A percentile compares a stretch with the other conserved stretches of the same genome.
phyloP scores from a whole-genome alignment of 2,329 filamentous ascomycete genomes.

The Pyrenophora seminiperda region DNA sequence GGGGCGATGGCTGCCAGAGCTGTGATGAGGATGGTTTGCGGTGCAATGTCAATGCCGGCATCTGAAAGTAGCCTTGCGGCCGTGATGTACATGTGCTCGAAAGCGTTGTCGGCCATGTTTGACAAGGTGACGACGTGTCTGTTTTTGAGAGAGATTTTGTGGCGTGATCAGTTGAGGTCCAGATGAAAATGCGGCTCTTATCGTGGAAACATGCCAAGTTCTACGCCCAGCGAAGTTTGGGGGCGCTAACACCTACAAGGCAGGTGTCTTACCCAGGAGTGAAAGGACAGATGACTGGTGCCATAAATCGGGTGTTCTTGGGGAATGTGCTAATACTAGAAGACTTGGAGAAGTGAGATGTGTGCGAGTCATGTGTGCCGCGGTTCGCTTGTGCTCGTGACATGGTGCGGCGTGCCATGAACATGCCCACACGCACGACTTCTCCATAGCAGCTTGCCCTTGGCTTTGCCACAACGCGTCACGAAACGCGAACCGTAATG shows the following conservation, averaged over 20 bases:
- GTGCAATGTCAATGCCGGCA: slow-evolving; percentile 19
- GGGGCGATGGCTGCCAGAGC: slow-evolving; percentile 23
- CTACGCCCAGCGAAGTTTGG: slow-evolving; percentile 3
- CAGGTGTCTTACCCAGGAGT: slow-evolving; percentile 9
- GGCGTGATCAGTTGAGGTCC: slow-evolving; percentile 7
- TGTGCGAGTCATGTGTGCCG: slow-evolving; percentile 32
- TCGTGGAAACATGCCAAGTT: slow-evolving; percentile 20
- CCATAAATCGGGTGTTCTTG: not conserved
- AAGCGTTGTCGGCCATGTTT: slow-evolving; percentile 24
- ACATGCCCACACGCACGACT: slow-evolving; percentile 5
- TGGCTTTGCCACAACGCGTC: slow-evolving; percentile 3
- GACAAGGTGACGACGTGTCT: not conserved
- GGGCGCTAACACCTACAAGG: slow-evolving; percentile 18
- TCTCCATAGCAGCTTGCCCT: not conserved
- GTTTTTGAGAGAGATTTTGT: not conserved
- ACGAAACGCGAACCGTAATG: slow-evolving; percentile 25
- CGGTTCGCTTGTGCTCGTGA: slow-evolving; percentile 28
- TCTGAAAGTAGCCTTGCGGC: slow-evolving; percentile 16
- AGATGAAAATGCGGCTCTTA: slow-evolving; percentile 17
- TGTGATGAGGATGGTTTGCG: slow-evolving; percentile 25
- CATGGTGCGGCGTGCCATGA: slow-evolving; percentile 26
- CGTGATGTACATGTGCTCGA: slow-evolving; percentile 22
- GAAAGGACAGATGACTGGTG: not conserved
- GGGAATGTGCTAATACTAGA: not conserved
- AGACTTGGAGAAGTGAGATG: slow-evolving; percentile 14